Percentiles rank a stretch among this genome's conserved stretches.
These are phyloP conservation scores for Aspergillus eucalypticola DNA, from an alignment of 2,329 filamentous ascomycete genomes.

Conservation along the genomic window DNA sequence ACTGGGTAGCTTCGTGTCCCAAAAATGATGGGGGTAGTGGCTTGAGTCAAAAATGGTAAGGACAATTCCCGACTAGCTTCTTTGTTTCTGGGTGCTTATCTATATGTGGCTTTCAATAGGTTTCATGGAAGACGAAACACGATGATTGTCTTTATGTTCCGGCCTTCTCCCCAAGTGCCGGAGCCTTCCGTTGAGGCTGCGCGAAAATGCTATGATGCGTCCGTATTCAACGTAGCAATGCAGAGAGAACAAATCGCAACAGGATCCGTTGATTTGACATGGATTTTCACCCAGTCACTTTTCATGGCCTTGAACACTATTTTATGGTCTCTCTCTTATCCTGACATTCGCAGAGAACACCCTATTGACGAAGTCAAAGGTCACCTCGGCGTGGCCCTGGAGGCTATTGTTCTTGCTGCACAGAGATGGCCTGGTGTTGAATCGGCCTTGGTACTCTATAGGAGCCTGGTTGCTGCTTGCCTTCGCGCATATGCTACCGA, in stretches of 20 bases:
- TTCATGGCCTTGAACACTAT: conserved; percentile 92
- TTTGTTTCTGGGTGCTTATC: background rate
- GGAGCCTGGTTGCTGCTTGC: conserved; percentile 81
- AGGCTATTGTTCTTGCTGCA: conserved; percentile 75
- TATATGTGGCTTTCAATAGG: conserved; percentile 38
- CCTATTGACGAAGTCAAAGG: conserved; percentile 72
- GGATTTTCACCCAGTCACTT: conserved; percentile 86
- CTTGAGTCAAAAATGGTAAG: conserved; percentile 80
- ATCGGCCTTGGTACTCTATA: conserved; percentile 80
- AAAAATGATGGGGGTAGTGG: conserved; percentile 66
- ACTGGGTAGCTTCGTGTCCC: conserved; percentile 77
- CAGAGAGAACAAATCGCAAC: conserved; percentile 77
- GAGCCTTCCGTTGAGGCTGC: conserved; percentile 80
- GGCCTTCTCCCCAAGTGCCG: conserved; percentile 89
- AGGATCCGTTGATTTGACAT: conserved; percentile 79
- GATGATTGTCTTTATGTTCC: conserved; percentile 83
- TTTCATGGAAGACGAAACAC: conserved; percentile 74
- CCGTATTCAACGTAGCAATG: conserved; percentile 77
- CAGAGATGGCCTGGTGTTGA: conserved; percentile 90
- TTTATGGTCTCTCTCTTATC: conserved; percentile 87
- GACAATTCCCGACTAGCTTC: conserved; percentile 16
- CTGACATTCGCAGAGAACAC: conserved; percentile 74
- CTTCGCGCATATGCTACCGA: conserved; percentile 79
- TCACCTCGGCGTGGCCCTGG: conserved; percentile 71
- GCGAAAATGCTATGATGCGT: conserved; percentile 77